Evolutionary conservation across 345 rosid genomes (phyloP).

Genomic region (Lepidium aucheri): DNA sequence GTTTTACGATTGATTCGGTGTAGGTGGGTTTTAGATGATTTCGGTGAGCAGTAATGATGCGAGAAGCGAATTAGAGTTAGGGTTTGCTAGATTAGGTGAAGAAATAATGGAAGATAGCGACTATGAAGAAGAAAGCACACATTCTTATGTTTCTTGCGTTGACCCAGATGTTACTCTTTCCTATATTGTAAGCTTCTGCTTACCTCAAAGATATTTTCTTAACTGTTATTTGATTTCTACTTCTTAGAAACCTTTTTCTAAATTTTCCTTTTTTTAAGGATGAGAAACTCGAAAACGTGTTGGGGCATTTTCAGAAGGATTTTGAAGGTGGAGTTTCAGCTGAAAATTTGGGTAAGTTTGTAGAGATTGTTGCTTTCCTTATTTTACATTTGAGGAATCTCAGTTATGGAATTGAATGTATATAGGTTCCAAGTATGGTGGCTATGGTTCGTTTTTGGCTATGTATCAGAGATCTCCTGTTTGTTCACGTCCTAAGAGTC

Average conservation of each 20-base stretch:
- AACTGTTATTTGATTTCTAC: slow-evolving; percentile 9
- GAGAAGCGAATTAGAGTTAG: slow-evolving; percentile 39
- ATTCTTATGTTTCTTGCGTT: slow-evolving; percentile 41
- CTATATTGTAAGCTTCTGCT: slow-evolving; percentile 50
- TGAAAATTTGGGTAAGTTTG: slow-evolving; percentile 56
- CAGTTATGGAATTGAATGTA: slow-evolving; percentile 6
- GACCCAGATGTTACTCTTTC: slow-evolving; percentile 77
- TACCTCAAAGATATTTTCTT: neutral
- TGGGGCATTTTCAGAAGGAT: slow-evolving; percentile 72
- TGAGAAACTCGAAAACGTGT: slow-evolving; percentile 52
- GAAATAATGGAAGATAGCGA: slow-evolving; percentile 49
- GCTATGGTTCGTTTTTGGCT: slow-evolving; percentile 32
- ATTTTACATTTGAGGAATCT: slow-evolving; percentile 1
- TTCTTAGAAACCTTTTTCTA: neutral
- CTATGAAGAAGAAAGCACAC: slow-evolving; percentile 62
- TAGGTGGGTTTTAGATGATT: slow-evolving; percentile 34
- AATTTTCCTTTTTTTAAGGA: slow-evolving; percentile 28
- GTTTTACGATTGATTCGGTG: slow-evolving; percentile 16
- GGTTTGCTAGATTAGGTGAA: slow-evolving; percentile 33
- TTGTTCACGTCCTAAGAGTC: slow-evolving; percentile 18
- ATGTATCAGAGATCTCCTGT: slow-evolving; percentile 31
- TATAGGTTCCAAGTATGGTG: slow-evolving; percentile 35
- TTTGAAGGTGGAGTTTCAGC: slow-evolving; percentile 79
- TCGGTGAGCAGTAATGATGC: slow-evolving; percentile 43
- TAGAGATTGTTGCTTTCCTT: slow-evolving; percentile 7